Evolutionary conservation across 345 rosid genomes (phyloP).

Genomic region (Bruguiera sexangula): DNA sequence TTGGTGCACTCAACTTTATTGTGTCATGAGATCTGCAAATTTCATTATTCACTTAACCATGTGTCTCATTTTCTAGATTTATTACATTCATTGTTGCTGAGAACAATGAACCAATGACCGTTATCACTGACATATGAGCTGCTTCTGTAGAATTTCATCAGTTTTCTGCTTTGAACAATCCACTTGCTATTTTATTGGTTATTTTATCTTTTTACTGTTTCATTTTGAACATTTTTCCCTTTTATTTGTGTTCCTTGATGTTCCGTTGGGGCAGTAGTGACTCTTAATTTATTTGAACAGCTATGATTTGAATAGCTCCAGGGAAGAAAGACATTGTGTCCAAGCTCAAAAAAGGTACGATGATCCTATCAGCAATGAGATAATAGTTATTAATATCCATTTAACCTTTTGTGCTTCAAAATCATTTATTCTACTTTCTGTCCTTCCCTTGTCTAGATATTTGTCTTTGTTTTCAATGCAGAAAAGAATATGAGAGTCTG

Average conservation of each 20-base stretch:
- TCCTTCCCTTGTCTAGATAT: background rate
- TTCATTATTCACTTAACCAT: too few species aligned
- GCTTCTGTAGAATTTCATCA: too few species aligned
- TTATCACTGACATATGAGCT: too few species aligned
- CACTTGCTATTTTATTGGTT: too few species aligned
- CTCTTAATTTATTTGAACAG: conserved; percentile 35
- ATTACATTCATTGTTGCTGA: too few species aligned
- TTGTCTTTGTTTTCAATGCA: conserved; percentile 30
- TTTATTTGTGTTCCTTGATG: background rate
- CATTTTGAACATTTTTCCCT: background rate
- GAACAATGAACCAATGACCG: too few species aligned
- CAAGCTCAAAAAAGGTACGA: conserved; percentile 57
- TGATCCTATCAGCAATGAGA: background rate
- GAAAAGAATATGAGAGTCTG: conserved; percentile 64
- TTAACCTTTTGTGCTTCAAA: background rate
- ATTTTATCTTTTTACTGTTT: background rate
- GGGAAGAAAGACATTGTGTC: conserved; percentile 58
- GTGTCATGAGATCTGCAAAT: too few species aligned
- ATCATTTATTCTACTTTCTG: conserved; percentile 6
- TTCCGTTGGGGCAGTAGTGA: background rate
- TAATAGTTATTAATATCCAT: background rate
- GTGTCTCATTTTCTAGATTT: too few species aligned
- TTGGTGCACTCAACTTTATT: too few species aligned
- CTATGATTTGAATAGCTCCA: conserved; percentile 60
- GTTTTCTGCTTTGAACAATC: too few species aligned